Base-by-base conservation (phyloP, 257 asterid species). In the Echium plantagineum region DNA sequence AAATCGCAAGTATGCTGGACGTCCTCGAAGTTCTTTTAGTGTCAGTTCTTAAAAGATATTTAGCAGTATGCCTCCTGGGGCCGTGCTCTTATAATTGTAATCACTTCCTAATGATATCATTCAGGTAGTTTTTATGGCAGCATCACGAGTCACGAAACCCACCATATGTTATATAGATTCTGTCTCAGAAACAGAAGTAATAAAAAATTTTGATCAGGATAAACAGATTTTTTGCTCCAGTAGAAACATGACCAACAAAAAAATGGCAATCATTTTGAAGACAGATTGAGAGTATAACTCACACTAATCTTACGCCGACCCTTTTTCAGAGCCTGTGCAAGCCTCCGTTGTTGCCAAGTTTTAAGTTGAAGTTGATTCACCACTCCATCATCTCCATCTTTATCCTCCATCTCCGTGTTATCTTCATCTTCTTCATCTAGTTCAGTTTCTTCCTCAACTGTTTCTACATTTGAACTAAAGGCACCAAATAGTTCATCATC, bases 241-340 rank as follows among this genome's bases (percentile, higher is more conserved):
- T 35, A 35, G 46, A 35, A 24, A 8, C 46, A 35, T 13, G 6
- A 35, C 46, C 6, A 35, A 35, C 46, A 35, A 35, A 12, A 42
- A 2, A 0, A 42, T 42, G 16, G 49, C 5, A 42, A 13, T 42
- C 62, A 60, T 13, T 20, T 7, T 7, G 12, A 58, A 22, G 49
- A 70, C 6, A 26, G 13, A 54, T 22, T 24, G 47, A 62, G 62
- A 61, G 21, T 19, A 52, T n/a, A 51, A 72, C 90, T 82, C 72
- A 93, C 99, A 66, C 82, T 79, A 74, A 83, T 89, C 84, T 89
- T 93, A 21, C 97, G 95, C 48, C 94, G 86, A 21, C 99, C 99
- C 63, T 68, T 74, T 79, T 82, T 89, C 72, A 93, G 72, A 42
- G 95, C 97, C 71, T 84, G 80, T 17, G 87, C 99, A 74, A 89